A percentile compares a stretch with the other conserved stretches of the same genome.
phyloP scores from a whole-genome alignment of 2,329 filamentous ascomycete genomes.

The Alternaria novae-zelandiae region DNA sequence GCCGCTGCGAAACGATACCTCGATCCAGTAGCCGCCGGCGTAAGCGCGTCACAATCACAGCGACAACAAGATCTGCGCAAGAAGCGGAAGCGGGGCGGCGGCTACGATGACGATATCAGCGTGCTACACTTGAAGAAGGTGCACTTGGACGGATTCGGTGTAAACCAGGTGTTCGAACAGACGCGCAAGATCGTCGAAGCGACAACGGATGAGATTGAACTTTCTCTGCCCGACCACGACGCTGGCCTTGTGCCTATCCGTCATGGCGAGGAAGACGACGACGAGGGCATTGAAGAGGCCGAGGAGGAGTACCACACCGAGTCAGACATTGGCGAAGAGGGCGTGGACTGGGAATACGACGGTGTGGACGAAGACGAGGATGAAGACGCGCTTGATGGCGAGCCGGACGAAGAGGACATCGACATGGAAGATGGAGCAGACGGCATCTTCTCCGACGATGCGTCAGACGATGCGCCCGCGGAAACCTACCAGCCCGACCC shows the following conservation, averaged over 20 bases:
- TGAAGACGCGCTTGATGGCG: slow-evolving; percentile 36
- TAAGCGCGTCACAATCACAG: slow-evolving; percentile 74
- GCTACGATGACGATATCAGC: slow-evolving; percentile 53
- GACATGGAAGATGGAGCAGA: slow-evolving; percentile 43
- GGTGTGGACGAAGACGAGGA: slow-evolving; percentile 41
- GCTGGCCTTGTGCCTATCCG: slow-evolving; percentile 24
- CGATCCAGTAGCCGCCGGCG: slow-evolving; percentile 75
- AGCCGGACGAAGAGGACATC: slow-evolving; percentile 39
- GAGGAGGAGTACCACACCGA: slow-evolving; percentile 34
- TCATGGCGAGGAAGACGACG: slow-evolving; percentile 34
- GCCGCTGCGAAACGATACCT: slow-evolving; percentile 80
- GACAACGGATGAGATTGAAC: slow-evolving; percentile 61
- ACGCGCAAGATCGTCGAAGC: slow-evolving; percentile 80
- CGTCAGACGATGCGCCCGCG: slow-evolving; percentile 52
- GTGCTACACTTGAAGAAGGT: slow-evolving; percentile 81
- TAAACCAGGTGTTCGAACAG: slow-evolving; percentile 93
- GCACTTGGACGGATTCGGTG: slow-evolving; percentile 85
- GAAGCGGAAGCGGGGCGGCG: slow-evolving; percentile 75
- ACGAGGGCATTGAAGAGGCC: slow-evolving; percentile 44
- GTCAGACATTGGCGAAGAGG: slow-evolving; percentile 40
- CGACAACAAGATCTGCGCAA: slow-evolving; percentile 71
- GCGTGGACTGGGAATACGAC: slow-evolving; percentile 44
- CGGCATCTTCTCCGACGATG: slow-evolving; percentile 50
- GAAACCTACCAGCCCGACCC: slow-evolving; percentile 73
- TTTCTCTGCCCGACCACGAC: slow-evolving; percentile 49